Evolutionary conservation across 2,329 filamentous ascomycete species (phyloP).

Genomic region (Cytospora leucostoma): DNA sequence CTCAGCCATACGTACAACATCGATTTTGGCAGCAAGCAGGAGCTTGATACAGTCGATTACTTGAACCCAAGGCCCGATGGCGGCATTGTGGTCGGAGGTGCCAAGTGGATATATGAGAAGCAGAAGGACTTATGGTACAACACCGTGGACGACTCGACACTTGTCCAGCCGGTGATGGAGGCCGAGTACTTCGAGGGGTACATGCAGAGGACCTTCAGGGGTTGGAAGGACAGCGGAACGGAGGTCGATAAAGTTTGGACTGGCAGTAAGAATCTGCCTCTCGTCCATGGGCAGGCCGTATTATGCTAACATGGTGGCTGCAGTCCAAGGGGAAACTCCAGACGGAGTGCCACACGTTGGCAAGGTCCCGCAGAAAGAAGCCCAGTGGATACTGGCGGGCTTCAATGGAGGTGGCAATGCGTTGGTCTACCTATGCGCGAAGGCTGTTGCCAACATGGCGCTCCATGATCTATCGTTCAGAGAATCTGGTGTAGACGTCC

Average conservation of each 20-base stretch:
- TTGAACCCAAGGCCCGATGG: constrained; percentile 27
- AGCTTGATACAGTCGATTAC: constrained; percentile 23
- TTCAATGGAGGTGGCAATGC: constrained; percentile 27
- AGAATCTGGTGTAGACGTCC: constrained; percentile 20
- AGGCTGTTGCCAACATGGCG: constrained; percentile 22
- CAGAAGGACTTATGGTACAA: constrained; percentile 23
- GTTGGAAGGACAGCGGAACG: constrained; percentile 31
- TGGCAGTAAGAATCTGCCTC: constrained; percentile 29
- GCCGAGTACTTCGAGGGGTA: constrained; percentile 33
- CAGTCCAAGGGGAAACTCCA: constrained; percentile 22
- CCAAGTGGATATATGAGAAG: constrained; percentile 21
- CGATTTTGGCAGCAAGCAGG: constrained; percentile 16
- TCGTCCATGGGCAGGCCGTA: background rate
- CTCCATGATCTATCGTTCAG: constrained; percentile 6
- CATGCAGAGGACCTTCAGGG: constrained; percentile 33
- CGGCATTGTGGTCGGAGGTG: constrained; percentile 27
- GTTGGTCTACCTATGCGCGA: constrained; percentile 19
- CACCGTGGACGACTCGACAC: constrained; percentile 31
- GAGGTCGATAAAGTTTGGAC: constrained; percentile 30
- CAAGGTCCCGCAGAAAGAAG: constrained; percentile 15
- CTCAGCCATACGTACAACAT: constrained; percentile 28
- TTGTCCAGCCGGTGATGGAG: constrained; percentile 28
- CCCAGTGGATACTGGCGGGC: constrained; percentile 23
- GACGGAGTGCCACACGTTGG: constrained; percentile 24
- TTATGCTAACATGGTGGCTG: constrained; percentile 12